Conservation (phyloP, 805 yeast genomes). For the Starmerella apicola region DNA sequence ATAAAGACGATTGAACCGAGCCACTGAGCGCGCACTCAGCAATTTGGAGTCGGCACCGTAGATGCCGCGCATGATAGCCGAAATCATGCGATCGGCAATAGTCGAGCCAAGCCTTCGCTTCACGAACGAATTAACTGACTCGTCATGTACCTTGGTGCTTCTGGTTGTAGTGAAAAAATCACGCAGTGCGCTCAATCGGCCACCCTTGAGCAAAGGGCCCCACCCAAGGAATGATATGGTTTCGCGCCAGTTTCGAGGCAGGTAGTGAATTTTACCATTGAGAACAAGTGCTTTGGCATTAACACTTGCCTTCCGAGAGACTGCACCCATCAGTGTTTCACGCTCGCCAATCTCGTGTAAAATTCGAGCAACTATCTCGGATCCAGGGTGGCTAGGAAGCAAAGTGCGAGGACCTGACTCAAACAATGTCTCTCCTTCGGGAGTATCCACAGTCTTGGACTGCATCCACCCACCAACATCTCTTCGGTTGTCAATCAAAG, state of each 20-base stretch:
- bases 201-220: constrained; percentile 33
- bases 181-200: constrained; percentile 40
- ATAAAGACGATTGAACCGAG: constrained; percentile 45
- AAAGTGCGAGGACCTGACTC: constrained; percentile 91
- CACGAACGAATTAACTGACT: constrained; percentile 56
- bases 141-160: constrained; percentile 37
- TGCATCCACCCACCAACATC: constrained; percentile 72
- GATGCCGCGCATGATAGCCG: constrained; percentile 80
- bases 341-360: constrained; percentile 34
- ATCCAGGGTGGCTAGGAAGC: constrained; percentile 71
- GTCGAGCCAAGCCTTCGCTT: constrained; percentile 54
- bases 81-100: constrained; percentile 44
- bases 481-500: constrained; percentile 43
- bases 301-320: constrained; percentile 46
- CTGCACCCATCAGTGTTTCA: constrained; percentile 41
- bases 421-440: constrained; percentile 24
- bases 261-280: constrained; percentile 22
- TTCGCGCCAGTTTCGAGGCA: constrained; percentile 22
- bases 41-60: constrained; percentile 72
- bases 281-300: constrained; percentile 58
- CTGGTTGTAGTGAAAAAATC: constrained; percentile 25
- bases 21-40: constrained; percentile 45
- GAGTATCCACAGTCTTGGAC: constrained; percentile 4
- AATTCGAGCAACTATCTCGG: constrained; percentile 22
- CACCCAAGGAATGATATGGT: constrained; percentile 18